phyloP scores from a whole-genome alignment of 2,329 filamentous ascomycete species.

The Parasarocladium wereldwijsianum region DNA sequence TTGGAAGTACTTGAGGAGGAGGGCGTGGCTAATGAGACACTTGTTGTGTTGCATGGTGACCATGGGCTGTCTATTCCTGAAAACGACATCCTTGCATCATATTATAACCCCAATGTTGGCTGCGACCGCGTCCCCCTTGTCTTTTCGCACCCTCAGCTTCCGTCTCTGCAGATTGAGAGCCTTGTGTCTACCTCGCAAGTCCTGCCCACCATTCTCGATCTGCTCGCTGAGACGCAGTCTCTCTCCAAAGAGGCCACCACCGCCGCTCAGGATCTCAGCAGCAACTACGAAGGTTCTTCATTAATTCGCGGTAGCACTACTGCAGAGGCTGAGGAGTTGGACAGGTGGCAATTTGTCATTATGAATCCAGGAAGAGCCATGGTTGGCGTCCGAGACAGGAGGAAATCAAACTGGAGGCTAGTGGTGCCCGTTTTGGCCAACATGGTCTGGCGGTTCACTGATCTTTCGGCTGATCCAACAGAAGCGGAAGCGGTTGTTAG shows the following conservation, averaged over 20 bases:
- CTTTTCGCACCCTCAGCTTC: conserved; percentile 18
- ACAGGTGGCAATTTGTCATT: conserved; percentile 19
- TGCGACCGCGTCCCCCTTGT: conserved; percentile 18
- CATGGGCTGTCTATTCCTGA: conserved; percentile 19
- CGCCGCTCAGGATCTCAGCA: conserved; percentile 13
- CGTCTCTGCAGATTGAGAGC: conserved; percentile 15
- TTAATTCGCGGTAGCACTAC: conserved; percentile 16
- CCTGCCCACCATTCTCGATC: conserved; percentile 19
- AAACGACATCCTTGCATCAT: conserved; percentile 15
- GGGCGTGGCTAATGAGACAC: conserved; percentile 17
- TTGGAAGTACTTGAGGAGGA: conserved; percentile 16
- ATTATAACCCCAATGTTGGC: conserved; percentile 18
- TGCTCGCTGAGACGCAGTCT: conserved; percentile 18
- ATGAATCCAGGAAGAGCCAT: conserved; percentile 19
- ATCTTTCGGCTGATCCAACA: conserved; percentile 14
- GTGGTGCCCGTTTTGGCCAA: conserved; percentile 17
- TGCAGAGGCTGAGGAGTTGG: conserved; percentile 7
- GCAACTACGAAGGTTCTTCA: conserved; percentile 20
- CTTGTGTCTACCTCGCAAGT: conserved; percentile 18
- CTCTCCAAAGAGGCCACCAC: conserved; percentile 12
- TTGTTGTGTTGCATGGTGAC: conserved; percentile 18
- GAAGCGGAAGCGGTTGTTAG: conserved; percentile 12
- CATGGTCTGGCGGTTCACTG: conserved; percentile 17
- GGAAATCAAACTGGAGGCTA: conserved; percentile 14
- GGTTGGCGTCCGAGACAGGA: conserved; percentile 17